A percentile compares a stretch with the other conserved stretches of the same genome.
Conservation (phyloP, 2,329 filamentous ascomycete genomes). For the Cladosporium colombiae region DNA sequence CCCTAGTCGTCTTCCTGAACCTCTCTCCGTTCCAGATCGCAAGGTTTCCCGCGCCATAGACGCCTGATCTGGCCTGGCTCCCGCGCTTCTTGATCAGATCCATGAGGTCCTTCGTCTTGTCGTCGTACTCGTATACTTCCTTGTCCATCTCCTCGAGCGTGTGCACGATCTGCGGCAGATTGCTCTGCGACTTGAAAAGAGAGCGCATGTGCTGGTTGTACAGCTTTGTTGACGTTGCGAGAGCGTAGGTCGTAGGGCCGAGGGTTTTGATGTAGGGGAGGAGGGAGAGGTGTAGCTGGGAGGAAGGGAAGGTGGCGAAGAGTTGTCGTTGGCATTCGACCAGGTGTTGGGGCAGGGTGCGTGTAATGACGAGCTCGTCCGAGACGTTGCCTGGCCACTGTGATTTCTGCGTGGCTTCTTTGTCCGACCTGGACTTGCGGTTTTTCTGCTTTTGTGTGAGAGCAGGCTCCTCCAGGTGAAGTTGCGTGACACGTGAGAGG, state of each 20-base stretch:
- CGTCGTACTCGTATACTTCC: constrained; percentile 17
- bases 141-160: constrained; percentile 19
- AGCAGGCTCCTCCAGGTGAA: constrained; percentile 6
- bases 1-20: neutral
- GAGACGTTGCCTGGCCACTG: constrained; percentile 3
- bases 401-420: neutral
- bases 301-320: neutral
- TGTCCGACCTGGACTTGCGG: neutral
- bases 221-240: constrained; percentile 1
- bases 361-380: constrained; percentile 6
- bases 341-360: neutral
- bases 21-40: constrained; percentile 12
- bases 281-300: neutral
- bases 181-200: neutral
- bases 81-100: neutral
- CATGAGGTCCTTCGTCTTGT: neutral
- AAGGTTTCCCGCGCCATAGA: neutral
- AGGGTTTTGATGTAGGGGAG: constrained; percentile 20
- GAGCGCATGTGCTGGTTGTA: constrained; percentile 20
- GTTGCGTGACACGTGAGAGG: neutral
- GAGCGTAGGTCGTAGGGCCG: constrained; percentile 15
- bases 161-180: constrained; percentile 6
- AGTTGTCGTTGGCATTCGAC: neutral
- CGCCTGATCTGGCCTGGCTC: neutral
- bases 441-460: constrained; percentile 1